Conservation (phyloP, 305 asterid genomes). For the Fraxinus dipetala region DNA sequence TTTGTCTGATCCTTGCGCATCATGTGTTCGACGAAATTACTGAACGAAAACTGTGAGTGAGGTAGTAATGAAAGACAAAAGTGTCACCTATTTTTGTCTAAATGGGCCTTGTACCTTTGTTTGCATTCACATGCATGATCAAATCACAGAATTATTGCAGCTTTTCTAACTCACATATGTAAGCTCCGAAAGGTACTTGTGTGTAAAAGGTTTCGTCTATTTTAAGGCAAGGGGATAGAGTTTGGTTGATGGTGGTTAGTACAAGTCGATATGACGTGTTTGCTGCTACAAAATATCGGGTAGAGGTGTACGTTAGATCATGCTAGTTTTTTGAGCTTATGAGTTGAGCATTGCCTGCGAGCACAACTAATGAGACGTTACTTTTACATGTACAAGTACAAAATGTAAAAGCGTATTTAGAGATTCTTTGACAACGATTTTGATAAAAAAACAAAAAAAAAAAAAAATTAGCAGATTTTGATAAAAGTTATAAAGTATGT, state of each 20-base stretch:
- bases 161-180: not conserved
- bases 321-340: not conserved
- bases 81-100: not conserved
- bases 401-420: not conserved
- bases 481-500: no score
- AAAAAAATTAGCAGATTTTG: no score
- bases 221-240: conserved; percentile 22
- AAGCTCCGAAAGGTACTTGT: conserved; percentile 32
- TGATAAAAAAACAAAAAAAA: not conserved
- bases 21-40: not conserved
- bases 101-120: not conserved
- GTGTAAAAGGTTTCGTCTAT: conserved; percentile 23
- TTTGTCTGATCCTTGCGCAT: not conserved
- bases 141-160: not conserved
- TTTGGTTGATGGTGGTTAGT: conserved; percentile 33
- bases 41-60: not conserved
- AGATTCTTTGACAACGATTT: no score
- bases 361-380: not conserved
- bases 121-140: not conserved
- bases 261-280: conserved; percentile 15
- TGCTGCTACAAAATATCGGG: conserved; percentile 25
- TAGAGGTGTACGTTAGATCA: not conserved
- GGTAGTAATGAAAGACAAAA: not conserved
- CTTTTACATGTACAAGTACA: not conserved
- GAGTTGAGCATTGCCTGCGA: not conserved